Percentiles rank a stretch among this genome's conserved stretches.
Evolutionary conservation across 1,284 basidiomycete genomes (phyloP).

Genomic region (Cronartium ribicola): DNA sequence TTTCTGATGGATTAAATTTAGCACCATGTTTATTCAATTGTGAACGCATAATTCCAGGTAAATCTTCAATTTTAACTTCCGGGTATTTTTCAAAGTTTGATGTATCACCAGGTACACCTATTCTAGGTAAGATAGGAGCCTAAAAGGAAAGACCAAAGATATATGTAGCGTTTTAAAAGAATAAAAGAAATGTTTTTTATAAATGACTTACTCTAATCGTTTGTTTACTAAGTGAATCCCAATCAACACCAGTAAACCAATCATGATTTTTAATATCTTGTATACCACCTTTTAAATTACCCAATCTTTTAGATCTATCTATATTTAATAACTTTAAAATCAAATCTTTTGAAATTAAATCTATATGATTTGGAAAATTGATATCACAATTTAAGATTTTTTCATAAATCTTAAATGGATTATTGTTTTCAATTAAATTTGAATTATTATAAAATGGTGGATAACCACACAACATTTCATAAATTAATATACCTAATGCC

Average conservation of each 20-base stretch:
- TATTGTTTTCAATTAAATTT: neutral
- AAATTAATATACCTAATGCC: constrained; percentile 56
- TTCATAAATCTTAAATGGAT: constrained; percentile 48
- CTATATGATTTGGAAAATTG: constrained; percentile 46
- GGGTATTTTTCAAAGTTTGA: constrained; percentile 50
- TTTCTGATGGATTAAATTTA: neutral
- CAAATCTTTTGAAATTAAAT: constrained; percentile 47
- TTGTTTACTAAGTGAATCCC: constrained; percentile 46
- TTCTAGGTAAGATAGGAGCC: constrained; percentile 49
- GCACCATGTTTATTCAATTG: constrained; percentile 1
- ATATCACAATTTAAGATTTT: constrained; percentile 47
- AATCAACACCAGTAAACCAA: constrained; percentile 50
- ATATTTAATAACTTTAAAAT: constrained; percentile 46
- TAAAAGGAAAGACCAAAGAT: neutral
- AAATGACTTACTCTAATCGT: constrained; percentile 44
- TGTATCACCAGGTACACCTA: constrained; percentile 45
- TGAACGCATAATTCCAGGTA: constrained; percentile 47
- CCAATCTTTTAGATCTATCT: constrained; percentile 48
- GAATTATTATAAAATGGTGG: constrained; percentile 40
- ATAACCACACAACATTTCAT: constrained; percentile 54
- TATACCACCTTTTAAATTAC: constrained; percentile 48
- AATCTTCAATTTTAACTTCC: constrained; percentile 42
- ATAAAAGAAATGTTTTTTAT: neutral
- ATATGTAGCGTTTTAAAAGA: neutral
- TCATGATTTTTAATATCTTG: constrained; percentile 48